A percentile compares a stretch with the other conserved stretches of the same genome.
These are phyloP conservation scores for Antitrichia curtipendula DNA, from an alignment of 225 moss, liverwort and hornwort species.

Conservation along the genomic window DNA sequence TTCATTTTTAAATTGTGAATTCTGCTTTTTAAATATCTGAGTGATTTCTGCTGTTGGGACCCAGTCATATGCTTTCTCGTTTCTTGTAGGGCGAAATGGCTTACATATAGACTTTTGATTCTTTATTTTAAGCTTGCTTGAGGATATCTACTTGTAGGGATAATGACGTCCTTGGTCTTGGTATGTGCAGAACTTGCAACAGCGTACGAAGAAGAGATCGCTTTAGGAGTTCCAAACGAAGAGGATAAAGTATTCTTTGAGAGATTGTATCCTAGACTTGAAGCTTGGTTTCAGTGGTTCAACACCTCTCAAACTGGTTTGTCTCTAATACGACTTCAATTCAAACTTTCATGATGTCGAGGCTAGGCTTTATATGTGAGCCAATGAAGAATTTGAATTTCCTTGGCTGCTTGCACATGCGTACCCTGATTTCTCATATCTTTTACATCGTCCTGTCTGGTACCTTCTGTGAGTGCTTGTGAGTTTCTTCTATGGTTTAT, in stretches of 20 bases:
- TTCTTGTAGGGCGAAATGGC: neutral
- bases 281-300: conserved; percentile 98
- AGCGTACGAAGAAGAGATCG: conserved; percentile 36
- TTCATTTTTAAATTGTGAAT: neutral
- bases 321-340: neutral
- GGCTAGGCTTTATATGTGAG: neutral
- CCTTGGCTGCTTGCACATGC: neutral
- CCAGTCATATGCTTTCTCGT: neutral
- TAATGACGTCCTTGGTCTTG: neutral
- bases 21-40: neutral
- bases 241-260: conserved; percentile 67
- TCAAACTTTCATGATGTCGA: neutral
- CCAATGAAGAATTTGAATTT: neutral
- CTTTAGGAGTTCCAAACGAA: conserved; percentile 37
- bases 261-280: conserved; percentile 75
- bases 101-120: neutral
- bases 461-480: neutral
- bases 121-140: neutral
- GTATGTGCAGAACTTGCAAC: conserved; percentile 52
- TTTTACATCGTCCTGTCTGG: neutral
- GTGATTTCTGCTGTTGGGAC: neutral
- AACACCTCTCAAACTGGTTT: conserved; percentile 86
- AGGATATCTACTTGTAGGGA: neutral
- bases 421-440: neutral
- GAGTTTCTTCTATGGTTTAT: neutral